Evolutionary conservation across 2,329 filamentous ascomycete species (phyloP).

Genomic region (Calonectria montana): DNA sequence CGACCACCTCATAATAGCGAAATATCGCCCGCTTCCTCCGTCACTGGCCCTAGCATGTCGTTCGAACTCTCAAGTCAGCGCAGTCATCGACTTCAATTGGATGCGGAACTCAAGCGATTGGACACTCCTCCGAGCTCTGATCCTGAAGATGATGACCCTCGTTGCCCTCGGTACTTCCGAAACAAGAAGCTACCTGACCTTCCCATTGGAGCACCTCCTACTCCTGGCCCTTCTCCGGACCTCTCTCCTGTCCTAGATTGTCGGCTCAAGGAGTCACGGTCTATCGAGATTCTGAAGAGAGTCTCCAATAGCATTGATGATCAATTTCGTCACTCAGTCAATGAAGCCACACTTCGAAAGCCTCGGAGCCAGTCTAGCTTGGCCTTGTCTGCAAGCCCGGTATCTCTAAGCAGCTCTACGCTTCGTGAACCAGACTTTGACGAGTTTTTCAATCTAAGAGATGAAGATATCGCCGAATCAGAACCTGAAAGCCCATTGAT

Average conservation of each 20-base stretch:
- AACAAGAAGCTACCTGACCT: constrained; percentile 45
- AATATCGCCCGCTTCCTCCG: constrained; percentile 37
- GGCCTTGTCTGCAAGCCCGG: constrained; percentile 41
- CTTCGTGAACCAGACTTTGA: constrained; percentile 64
- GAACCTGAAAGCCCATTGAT: constrained; percentile 35
- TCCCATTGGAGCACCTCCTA: constrained; percentile 42
- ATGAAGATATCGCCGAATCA: constrained; percentile 68
- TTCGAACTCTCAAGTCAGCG: constrained; percentile 39
- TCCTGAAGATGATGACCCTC: constrained; percentile 44
- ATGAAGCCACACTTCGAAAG: constrained; percentile 39
- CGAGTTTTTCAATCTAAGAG: constrained; percentile 65
- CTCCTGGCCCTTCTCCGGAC: constrained; percentile 50
- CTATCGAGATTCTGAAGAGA: constrained; percentile 44
- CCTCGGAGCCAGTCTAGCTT: constrained; percentile 46
- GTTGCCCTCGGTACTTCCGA: constrained; percentile 30
- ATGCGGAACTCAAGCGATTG: constrained; percentile 35
- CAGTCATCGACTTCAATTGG: constrained; percentile 39
- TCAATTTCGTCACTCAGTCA: constrained; percentile 41
- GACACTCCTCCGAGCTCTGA: constrained; percentile 51
- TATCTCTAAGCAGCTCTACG: constrained; percentile 47
- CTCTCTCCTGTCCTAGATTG: constrained; percentile 45
- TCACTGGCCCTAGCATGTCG: constrained; percentile 33
- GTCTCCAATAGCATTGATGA: constrained; percentile 41
- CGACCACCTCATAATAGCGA: constrained; percentile 44
- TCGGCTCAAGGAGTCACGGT: constrained; percentile 42